These are phyloP conservation scores for Cyberlindnera mrakii DNA, from an alignment of 805 yeast species.

Conservation along the genomic window DNA sequence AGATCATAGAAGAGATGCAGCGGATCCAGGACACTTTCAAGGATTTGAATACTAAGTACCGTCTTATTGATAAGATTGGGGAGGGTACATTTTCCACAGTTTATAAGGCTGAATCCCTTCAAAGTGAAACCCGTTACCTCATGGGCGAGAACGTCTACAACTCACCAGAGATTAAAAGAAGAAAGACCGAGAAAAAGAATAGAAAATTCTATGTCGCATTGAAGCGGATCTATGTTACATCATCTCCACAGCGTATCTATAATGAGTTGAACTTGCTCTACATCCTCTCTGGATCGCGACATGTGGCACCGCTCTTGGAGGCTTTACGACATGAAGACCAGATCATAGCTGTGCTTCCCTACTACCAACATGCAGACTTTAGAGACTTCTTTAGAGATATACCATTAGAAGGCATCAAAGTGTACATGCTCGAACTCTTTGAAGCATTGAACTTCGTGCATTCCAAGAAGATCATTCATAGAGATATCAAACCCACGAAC, in stretches of 20 bases:
- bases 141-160: constrained; percentile 29
- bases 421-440: constrained; percentile 74
- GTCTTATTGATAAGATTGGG: constrained; percentile 43
- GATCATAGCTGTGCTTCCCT: constrained; percentile 88
- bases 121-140: constrained; percentile 26
- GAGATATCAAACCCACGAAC: constrained; percentile 79
- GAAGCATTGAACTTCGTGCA: constrained; percentile 67
- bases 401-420: constrained; percentile 72
- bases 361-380: constrained; percentile 85
- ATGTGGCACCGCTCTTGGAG: constrained; percentile 86
- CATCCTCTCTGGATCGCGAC: constrained; percentile 56
- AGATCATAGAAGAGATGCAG: constrained; percentile 52
- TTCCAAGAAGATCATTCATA: constrained; percentile 61
- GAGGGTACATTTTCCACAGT: constrained; percentile 93
- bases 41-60: constrained; percentile 32
- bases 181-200: constrained; percentile 33
- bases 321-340: constrained; percentile 86
- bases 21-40: constrained; percentile 50
- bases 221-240: constrained; percentile 89
- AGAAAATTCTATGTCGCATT: constrained; percentile 59
- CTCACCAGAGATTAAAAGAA: constrained; percentile 21
- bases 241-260: constrained; percentile 85
- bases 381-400: constrained; percentile 78
- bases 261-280: constrained; percentile 81
- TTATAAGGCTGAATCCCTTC: constrained; percentile 58